Conservation (phyloP, 2,329 filamentous ascomycete species). For the Didymella exigua region DNA sequence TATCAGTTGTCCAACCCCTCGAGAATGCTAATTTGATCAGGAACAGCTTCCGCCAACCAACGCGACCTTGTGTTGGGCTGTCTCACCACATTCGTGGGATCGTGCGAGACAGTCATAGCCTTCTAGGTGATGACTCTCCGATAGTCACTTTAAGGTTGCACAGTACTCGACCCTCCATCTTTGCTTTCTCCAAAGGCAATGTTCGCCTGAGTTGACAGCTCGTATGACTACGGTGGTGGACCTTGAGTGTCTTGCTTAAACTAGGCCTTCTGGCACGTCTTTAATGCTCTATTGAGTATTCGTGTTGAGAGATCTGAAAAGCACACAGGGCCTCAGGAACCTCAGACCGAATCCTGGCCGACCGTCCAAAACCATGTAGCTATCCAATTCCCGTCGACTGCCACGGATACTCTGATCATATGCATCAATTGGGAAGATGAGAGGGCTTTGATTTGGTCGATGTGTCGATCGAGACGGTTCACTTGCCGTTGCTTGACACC, state of each 20-base stretch:
- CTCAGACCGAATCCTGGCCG: not conserved
- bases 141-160: not conserved
- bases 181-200: not conserved
- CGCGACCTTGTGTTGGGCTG: constrained; percentile 1
- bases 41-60: not conserved
- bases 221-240: not conserved
- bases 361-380: not conserved
- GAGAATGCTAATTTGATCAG: not conserved
- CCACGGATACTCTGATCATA: too few relatives aligned
- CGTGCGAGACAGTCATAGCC: constrained; percentile 1
- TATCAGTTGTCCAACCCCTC: not conserved
- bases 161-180: not conserved
- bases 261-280: not conserved
- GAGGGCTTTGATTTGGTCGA: not conserved
- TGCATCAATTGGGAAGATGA: not conserved
- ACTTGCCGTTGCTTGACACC: not conserved
- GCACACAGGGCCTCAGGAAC: not conserved
- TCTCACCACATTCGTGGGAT: not conserved
- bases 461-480: not conserved
- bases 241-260: too few relatives aligned
- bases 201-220: too few relatives aligned
- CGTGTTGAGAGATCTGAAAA: not conserved
- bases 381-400: not conserved
- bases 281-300: not conserved
- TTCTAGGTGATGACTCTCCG: not conserved